Evolutionary conservation across 2,329 filamentous ascomycete genomes (phyloP).

Genomic region (Fusarium anthophilum): DNA sequence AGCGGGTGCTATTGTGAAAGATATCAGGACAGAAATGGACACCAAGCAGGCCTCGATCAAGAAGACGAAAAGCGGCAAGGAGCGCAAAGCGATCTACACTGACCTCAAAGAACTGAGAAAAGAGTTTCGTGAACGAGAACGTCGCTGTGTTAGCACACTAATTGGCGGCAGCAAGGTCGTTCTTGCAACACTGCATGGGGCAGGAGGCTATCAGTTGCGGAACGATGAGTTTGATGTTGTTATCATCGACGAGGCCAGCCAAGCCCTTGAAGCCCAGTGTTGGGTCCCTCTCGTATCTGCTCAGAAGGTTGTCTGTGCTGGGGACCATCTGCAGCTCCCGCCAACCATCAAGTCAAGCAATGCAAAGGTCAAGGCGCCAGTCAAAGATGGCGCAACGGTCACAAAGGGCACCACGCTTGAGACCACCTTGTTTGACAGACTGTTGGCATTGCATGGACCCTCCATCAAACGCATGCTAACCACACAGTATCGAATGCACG

Average conservation of each 20-base stretch:
- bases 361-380: slow-evolving; percentile 55
- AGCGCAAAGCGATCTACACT: slow-evolving; percentile 82
- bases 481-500: slow-evolving; percentile 98
- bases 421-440: slow-evolving; percentile 90
- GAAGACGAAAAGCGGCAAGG: slow-evolving; percentile 83
- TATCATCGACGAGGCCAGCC: slow-evolving; percentile 94
- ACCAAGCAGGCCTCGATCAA: slow-evolving; percentile 87
- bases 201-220: slow-evolving; percentile 84
- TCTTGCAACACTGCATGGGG: slow-evolving; percentile 90
- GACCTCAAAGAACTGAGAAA: slow-evolving; percentile 87
- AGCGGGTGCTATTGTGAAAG: slow-evolving; percentile 86
- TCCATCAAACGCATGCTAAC: slow-evolving; percentile 94
- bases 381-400: slow-evolving; percentile 49
- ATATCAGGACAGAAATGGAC: slow-evolving; percentile 93
- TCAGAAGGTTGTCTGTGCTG: slow-evolving; percentile 87
- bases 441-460: slow-evolving; percentile 82
- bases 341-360: slow-evolving; percentile 90
- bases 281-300: slow-evolving; percentile 90
- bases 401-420: slow-evolving; percentile 74
- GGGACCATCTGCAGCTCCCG: slow-evolving; percentile 92
- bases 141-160: slow-evolving; percentile 79
- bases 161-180: slow-evolving; percentile 85
- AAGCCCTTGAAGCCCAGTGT: slow-evolving; percentile 95
- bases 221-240: slow-evolving; percentile 90
- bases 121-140: slow-evolving; percentile 88